Evolutionary conservation across 164 flowering plant species (phyloP).

Genomic region (Liriodendron chinense): DNA sequence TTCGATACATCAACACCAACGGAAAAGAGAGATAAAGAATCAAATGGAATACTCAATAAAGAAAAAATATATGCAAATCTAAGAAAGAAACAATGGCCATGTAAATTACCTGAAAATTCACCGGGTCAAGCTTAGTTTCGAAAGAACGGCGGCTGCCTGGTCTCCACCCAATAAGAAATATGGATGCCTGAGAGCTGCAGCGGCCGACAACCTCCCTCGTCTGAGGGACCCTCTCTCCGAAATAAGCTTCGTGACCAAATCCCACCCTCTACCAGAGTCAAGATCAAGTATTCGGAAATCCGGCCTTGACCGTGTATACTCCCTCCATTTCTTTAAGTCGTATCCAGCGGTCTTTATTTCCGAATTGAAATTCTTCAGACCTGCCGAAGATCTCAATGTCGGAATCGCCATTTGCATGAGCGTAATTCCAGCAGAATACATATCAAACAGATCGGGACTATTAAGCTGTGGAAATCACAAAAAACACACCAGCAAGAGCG

Average conservation of each 20-base stretch:
- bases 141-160: constrained; percentile 88
- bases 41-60: neutral
- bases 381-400: constrained; percentile 64
- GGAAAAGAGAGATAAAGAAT: too few relatives aligned
- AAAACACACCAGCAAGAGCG: neutral
- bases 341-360: constrained; percentile 63
- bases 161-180: constrained; percentile 93
- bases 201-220: constrained; percentile 89
- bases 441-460: constrained; percentile 95
- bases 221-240: constrained; percentile 74
- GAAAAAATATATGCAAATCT: neutral
- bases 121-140: constrained; percentile 67
- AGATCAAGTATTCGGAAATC: constrained; percentile 67
- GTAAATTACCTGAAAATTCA: constrained; percentile 18
- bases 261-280: constrained; percentile 87
- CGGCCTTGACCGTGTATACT: constrained; percentile 65
- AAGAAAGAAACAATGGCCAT: constrained; percentile 8
- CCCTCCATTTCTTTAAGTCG: constrained; percentile 84
- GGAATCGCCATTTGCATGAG: constrained; percentile 95
- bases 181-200: constrained; percentile 94
- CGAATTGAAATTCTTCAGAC: constrained; percentile 77
- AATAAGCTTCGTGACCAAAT: constrained; percentile 78
- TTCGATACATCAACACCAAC: neutral
- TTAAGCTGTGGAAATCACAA: constrained; percentile 64
- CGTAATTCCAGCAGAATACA: constrained; percentile 92